phyloP scores from a whole-genome alignment of 805 yeast genomes.

The Debaryomyces maramus region DNA sequence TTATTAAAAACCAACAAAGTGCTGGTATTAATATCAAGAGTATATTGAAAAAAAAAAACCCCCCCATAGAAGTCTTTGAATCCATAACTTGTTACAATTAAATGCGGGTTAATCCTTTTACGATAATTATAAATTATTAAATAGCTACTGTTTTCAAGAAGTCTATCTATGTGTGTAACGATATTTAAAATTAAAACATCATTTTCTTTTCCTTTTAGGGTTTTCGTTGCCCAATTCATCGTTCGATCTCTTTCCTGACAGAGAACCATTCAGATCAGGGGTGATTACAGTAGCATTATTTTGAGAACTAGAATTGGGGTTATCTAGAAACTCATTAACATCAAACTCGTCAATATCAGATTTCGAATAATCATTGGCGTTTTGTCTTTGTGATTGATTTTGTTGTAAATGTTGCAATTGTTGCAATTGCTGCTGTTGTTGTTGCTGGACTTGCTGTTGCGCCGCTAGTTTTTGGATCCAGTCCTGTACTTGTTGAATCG shows the following conservation, averaged over 20 bases:
- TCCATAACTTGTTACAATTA: too few relatives aligned
- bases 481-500: conserved; percentile 56
- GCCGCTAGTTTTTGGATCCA: conserved; percentile 46
- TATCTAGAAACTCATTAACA: conserved; percentile 31
- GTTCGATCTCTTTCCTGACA: conserved; percentile 14
- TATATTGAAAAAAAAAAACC: too few relatives aligned
- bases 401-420: conserved; percentile 12
- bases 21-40: too few relatives aligned
- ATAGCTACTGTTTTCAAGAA: too few relatives aligned
- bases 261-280: conserved; percentile 6
- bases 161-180: too few relatives aligned
- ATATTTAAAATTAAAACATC: too few relatives aligned
- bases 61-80: too few relatives aligned
- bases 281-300: conserved; percentile 3
- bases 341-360: conserved; percentile 29
- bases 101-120: too few relatives aligned
- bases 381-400: conserved; percentile 19
- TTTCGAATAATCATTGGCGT: conserved; percentile 3
- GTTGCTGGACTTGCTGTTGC: conserved; percentile 22
- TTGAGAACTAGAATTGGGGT: conserved; percentile 6
- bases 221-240: conserved; percentile 16
- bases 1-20: too few relatives aligned
- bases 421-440: conserved; percentile 11
- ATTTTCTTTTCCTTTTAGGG: conserved; percentile 1
- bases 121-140: too few relatives aligned